A percentile compares a stretch with the other conserved stretches of the same genome.
Evolutionary conservation across 208 protist genomes (phyloP).

Genomic region (Jaenimonas drosophilae): DNA sequence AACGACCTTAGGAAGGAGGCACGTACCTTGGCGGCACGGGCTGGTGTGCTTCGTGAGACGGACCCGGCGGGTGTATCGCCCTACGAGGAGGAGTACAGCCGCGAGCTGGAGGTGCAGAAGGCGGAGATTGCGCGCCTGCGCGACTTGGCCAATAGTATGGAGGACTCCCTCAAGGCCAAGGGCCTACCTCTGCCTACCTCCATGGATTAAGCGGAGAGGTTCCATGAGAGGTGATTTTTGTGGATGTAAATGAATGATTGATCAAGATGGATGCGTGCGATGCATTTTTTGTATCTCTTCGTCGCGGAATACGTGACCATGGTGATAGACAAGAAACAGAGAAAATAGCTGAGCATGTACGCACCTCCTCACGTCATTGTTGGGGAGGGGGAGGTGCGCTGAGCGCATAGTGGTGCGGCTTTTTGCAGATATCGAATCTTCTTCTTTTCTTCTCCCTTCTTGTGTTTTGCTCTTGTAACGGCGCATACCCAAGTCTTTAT

Average conservation of each 20-base stretch:
- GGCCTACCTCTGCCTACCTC: slow-evolving; percentile 46
- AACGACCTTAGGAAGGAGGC: slow-evolving; percentile 95
- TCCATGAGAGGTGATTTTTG: too few relatives aligned
- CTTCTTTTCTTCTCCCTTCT: slow-evolving; percentile 3
- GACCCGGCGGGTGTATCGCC: slow-evolving; percentile 39
- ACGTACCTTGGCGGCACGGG: slow-evolving; percentile 63
- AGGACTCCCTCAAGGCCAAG: slow-evolving; percentile 50
- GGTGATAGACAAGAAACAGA: too few relatives aligned
- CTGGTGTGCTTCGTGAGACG: slow-evolving; percentile 34
- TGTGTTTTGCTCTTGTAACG: background rate
- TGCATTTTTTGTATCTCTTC: too few relatives aligned
- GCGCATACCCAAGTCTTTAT: background rate
- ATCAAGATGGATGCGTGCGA: too few relatives aligned
- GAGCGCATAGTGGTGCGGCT: too few relatives aligned
- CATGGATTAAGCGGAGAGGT: too few relatives aligned
- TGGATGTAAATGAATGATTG: background rate
- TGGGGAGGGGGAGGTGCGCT: too few relatives aligned
- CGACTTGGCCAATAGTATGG: slow-evolving; percentile 42
- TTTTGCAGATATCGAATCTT: too few relatives aligned
- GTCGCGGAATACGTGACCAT: too few relatives aligned
- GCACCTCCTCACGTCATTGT: too few relatives aligned
- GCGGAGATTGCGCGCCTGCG: slow-evolving; percentile 76
- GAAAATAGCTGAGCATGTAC: too few relatives aligned
- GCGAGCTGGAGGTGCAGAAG: slow-evolving; percentile 84
- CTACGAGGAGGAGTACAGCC: slow-evolving; percentile 52